Evolutionary conservation across 148 eudicot genomes (phyloP), one percentile per base, ranked within the genome.

Genomic region (Cornus florida): DNA sequence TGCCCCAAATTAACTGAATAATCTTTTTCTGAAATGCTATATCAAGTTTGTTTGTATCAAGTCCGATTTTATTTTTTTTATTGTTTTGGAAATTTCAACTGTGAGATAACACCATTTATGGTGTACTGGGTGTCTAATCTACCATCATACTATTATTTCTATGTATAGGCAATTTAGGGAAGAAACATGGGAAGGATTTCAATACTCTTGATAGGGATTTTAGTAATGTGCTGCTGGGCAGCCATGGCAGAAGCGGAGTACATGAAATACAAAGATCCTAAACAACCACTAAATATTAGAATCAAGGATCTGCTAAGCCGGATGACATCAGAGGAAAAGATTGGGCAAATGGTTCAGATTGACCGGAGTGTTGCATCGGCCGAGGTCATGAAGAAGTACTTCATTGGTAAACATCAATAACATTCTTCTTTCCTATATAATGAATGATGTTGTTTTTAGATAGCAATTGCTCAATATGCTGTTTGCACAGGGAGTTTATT

Each of bases 311-410:
- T 93, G 24, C 73, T 93, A 83, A 65, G 78, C 13, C 83, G 90
- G 24, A 93, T 93, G 97, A 93, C 86, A 0, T 81, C 91, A 10
- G 89, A 82, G 48, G 95, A 93, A 77, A 93, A 93, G 82, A 90
- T 93, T 73, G 97, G 95, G 17, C 97, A 93, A 67, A 93, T 93
- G 97, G 82, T 80, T 43, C 97, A 93, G 56, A 91, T 93, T 60
- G 97, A 93, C 67, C 81, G 92, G 56, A 67, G 84, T 19, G 91
- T 87, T 12, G 97, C 94, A 41, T 83, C 95, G 0, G 70, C 81
- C n/a, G 81, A 88, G 46, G 91, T 90, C 73, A 83, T 93, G 91
- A 90, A 78, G 32, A 82, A 93, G 53, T 90, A 87, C 84, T 88
- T 50, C 79, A 87, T 93, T n/a, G 97, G 97, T 86, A 90, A 38